Conservation (phyloP, 2,329 filamentous ascomycete genomes). For the Penicillium sp. region DNA sequence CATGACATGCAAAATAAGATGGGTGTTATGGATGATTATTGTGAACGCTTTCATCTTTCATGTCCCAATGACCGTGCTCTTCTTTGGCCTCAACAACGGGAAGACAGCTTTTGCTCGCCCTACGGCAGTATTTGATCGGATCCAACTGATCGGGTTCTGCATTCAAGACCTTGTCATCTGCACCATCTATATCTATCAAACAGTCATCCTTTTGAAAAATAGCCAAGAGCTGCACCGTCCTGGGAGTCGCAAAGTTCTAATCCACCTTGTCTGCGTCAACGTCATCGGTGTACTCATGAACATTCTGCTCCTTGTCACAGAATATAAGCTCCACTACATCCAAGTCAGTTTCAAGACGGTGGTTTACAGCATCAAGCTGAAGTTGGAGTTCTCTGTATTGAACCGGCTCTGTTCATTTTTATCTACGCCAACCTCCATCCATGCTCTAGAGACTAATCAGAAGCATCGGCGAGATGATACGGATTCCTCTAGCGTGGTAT, state of each 20-base stretch:
- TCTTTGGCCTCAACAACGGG: background rate
- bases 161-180: background rate
- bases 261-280: background rate
- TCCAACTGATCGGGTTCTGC: background rate
- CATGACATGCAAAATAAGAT: background rate
- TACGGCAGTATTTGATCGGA: background rate
- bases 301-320: background rate
- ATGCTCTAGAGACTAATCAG: background rate
- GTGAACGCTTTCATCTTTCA: background rate
- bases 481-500: background rate
- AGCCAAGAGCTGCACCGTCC: background rate
- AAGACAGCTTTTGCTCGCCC: background rate
- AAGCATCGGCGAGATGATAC: background rate
- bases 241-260: background rate
- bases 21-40: conserved; percentile 7
- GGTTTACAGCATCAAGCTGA: conserved; percentile 1
- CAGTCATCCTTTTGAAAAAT: background rate
- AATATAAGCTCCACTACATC: background rate
- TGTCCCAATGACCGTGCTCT: conserved; percentile 1
- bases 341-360: background rate
- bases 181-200: background rate
- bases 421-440: background rate
- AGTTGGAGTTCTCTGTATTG: conserved; percentile 1
- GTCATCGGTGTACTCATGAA: background rate
- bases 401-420: background rate